Evolutionary conservation across 83 land plant species (phyloP).

Genomic region (Thuja plicata): DNA sequence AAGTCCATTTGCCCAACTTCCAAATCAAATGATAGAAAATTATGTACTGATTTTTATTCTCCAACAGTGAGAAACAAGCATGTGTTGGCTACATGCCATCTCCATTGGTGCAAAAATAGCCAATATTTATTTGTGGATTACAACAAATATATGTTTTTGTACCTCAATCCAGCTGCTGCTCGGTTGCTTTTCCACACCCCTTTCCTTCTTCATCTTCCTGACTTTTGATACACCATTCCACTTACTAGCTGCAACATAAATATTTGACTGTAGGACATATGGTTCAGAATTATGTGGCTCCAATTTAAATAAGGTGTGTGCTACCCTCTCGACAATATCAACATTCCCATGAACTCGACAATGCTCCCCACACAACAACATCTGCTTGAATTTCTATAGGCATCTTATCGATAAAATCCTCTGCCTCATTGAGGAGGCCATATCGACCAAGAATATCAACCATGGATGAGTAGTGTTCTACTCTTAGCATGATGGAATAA

Average conservation of each 20-base stretch:
- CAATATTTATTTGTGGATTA: constrained; percentile 20
- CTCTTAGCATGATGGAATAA: constrained; percentile 32
- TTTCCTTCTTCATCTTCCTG: constrained; percentile 34
- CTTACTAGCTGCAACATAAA: constrained; percentile 26
- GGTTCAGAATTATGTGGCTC: constrained; percentile 34
- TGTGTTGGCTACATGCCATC: not conserved
- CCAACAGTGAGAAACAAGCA: not conserved
- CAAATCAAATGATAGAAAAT: not conserved
- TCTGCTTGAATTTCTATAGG: constrained; percentile 19
- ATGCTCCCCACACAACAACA: constrained; percentile 32
- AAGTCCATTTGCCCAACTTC: not conserved
- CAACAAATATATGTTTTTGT: constrained; percentile 27
- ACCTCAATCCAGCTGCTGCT: constrained; percentile 47
- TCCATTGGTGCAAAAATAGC: not conserved
- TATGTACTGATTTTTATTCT: not conserved
- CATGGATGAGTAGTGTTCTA: constrained; percentile 57
- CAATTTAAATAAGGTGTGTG: constrained; percentile 22
- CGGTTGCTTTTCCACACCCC: constrained; percentile 32
- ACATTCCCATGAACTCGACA: constrained; percentile 40
- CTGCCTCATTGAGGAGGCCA: constrained; percentile 42
- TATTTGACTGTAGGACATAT: constrained; percentile 47
- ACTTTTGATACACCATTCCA: constrained; percentile 35
- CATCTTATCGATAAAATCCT: constrained; percentile 38
- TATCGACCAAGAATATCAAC: constrained; percentile 56
- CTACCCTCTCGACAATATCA: constrained; percentile 33